A percentile compares a stretch with the other conserved stretches of the same genome.
Evolutionary conservation across 1,139 yeast genomes (phyloP).

Genomic region (Zygotorulaspora mrakii): DNA sequence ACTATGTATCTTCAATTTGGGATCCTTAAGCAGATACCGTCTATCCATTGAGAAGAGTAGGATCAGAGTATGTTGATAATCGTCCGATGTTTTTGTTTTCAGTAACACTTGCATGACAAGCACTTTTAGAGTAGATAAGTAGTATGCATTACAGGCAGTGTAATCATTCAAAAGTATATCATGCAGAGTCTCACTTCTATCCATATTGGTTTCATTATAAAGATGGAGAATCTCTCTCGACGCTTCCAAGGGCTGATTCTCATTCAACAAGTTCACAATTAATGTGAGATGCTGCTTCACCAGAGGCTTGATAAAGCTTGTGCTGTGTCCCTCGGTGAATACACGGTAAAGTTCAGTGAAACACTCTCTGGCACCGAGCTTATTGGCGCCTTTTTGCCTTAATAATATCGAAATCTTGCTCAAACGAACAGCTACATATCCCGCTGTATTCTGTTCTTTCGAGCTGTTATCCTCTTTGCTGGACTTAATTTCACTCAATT

Average conservation of each 20-base stretch:
- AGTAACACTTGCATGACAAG: constrained; percentile 30
- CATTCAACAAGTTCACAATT: constrained; percentile 26
- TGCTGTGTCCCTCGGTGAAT: constrained; percentile 21
- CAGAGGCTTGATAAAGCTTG: constrained; percentile 15
- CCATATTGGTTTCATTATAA: constrained; percentile 27
- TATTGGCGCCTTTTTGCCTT: constrained; percentile 8
- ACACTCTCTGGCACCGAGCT: constrained; percentile 8
- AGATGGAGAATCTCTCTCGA: constrained; percentile 22
- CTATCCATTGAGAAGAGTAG: constrained; percentile 29
- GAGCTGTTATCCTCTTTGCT: constrained; percentile 3
- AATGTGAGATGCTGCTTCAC: constrained; percentile 27
- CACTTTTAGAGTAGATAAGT: constrained; percentile 31
- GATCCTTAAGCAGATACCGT: constrained; percentile 26
- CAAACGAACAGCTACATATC: constrained; percentile 8
- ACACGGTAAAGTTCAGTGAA: constrained; percentile 16
- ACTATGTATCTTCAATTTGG: constrained; percentile 23
- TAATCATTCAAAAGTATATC: constrained; percentile 31
- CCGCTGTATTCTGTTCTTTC: constrained; percentile 4
- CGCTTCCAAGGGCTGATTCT: constrained; percentile 14
- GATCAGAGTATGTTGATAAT: constrained; percentile 19
- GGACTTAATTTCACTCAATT: not conserved
- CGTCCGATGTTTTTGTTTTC: constrained; percentile 17
- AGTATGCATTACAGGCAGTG: constrained; percentile 22
- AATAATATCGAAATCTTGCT: constrained; percentile 12
- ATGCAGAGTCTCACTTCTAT: constrained; percentile 16